Evolutionary conservation across 148 eudicot species (phyloP).

Genomic region (Amaranthus cruentus): DNA sequence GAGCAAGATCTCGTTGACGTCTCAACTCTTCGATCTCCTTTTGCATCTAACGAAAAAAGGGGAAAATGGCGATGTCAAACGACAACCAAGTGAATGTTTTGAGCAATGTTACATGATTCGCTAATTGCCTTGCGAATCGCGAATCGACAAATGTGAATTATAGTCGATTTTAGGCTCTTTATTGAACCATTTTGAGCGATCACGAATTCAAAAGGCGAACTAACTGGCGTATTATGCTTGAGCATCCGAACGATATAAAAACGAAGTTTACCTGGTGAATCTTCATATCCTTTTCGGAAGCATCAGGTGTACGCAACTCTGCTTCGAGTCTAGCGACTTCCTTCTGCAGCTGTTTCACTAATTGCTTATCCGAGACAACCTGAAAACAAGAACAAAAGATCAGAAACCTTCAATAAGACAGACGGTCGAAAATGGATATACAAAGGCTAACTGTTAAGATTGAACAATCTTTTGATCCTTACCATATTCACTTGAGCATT

Average conservation of each 20-base stretch:
- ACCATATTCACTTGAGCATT: constrained; percentile 96
- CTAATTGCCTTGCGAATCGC: too few relatives aligned
- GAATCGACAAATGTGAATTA: too few relatives aligned
- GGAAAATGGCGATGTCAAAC: not conserved
- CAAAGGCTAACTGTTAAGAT: not conserved
- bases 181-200: too few relatives aligned
- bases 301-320: constrained; percentile 77
- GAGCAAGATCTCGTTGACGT: constrained; percentile 82
- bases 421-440: not conserved
- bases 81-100: not conserved
- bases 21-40: constrained; percentile 80
- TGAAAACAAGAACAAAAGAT: constrained; percentile 16
- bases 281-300: constrained; percentile 64
- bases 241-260: not conserved
- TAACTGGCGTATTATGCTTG: too few relatives aligned
- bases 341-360: constrained; percentile 92
- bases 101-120: not conserved
- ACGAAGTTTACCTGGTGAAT: constrained; percentile 51
- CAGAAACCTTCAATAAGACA: not conserved
- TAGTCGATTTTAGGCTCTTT: too few relatives aligned
- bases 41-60: constrained; percentile 53
- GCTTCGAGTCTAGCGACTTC: constrained; percentile 93
- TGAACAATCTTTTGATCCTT: constrained; percentile 7
- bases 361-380: constrained; percentile 90
- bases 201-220: too few relatives aligned